Base-by-base conservation (phyloP, 139 green algal genomes). In the Trebouxia sp. region DNA sequence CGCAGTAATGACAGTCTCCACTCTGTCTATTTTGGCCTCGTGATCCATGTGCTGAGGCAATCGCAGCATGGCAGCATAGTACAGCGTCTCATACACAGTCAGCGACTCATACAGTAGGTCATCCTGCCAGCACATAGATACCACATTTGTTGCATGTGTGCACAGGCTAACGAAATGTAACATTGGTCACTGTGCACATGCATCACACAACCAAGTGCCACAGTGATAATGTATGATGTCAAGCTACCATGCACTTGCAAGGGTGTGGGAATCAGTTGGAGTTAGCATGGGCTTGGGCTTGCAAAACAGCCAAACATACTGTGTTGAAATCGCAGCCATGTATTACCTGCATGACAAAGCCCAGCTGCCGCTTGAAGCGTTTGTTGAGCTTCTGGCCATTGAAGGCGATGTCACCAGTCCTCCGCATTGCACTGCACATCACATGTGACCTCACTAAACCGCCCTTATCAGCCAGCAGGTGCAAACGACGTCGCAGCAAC, bases 61-160 rank as follows among this genome's bases (percentile, higher is more conserved):
- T 26, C 93, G 89, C 79, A 98, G 90, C 80, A 92, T 85, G 17
- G 94, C 94, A 1, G 94, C 91, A 78, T 92, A 97, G 84, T 91
- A 92, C 47, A 91, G 81, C 26, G 83, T 87, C 78, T 94, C 92
- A 42, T 94, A 91, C 32, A 95, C 91, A 1, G 92, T 97, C 56
- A 97, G 85, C 22, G 83, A 82, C 65, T 92, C 89, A 83, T 91
- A 94, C 39, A 98, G 83, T 65, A 97, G 77, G 87, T 98, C 95
- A 74, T 98, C 95, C 89, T 98, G 94, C n/a, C n/a, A n/a, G n/a
- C n/a, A n/a, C n/a, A n/a, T n/a, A n/a, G n/a, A n/a, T n/a, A n/a
- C n/a, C n/a, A n/a, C n/a, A n/a, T n/a, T n/a, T n/a, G n/a, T n/a
- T n/a, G n/a, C n/a, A n/a, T n/a, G n/a, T n/a, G n/a, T n/a, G n/a